phyloP scores from a whole-genome alignment of 1,284 basidiomycete species.

The Austroboletus niveus region DNA sequence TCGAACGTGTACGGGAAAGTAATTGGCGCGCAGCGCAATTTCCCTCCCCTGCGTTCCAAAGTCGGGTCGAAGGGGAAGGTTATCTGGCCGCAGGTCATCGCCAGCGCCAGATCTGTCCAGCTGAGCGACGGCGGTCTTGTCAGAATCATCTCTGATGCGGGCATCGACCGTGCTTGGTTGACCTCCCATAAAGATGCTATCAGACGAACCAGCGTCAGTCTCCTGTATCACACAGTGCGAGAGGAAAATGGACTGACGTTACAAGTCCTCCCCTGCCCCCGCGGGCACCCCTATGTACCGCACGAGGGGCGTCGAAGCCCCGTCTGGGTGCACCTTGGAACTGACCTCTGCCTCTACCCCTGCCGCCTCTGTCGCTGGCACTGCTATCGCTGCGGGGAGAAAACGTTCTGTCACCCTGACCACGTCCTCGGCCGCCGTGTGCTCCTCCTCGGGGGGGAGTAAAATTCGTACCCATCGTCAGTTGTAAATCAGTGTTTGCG shows the following conservation, averaged over 20 bases:
- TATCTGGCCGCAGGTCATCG: not conserved
- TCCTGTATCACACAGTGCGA: not conserved
- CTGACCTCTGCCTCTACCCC: not conserved
- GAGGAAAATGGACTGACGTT: conserved; percentile 11
- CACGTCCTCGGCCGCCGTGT: conserved; percentile 1
- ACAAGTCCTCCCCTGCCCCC: not conserved
- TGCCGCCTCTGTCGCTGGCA: not conserved
- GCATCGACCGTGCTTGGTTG: conserved; percentile 52
- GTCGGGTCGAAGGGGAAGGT: conserved; percentile 37
- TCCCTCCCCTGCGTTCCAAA: conserved; percentile 41
- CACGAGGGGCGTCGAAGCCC: not conserved
- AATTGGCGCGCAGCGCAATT: conserved; percentile 48
- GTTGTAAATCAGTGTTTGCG: too few relatives aligned
- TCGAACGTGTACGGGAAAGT: conserved; percentile 46
- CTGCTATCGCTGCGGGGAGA: not conserved
- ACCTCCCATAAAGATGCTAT: conserved; percentile 52
- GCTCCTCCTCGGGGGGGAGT: not conserved
- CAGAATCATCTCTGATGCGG: conserved; percentile 53
- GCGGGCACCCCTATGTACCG: not conserved
- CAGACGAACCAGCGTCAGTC: not conserved
- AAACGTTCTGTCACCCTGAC: not conserved
- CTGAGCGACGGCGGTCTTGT: conserved; percentile 48
- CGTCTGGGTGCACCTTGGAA: not conserved
- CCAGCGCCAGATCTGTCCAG: conserved; percentile 27
- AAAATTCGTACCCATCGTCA: too few relatives aligned